These are phyloP conservation scores for Cadophora gregata DNA, from an alignment of 2,329 filamentous ascomycete species.

Conservation along the genomic window DNA sequence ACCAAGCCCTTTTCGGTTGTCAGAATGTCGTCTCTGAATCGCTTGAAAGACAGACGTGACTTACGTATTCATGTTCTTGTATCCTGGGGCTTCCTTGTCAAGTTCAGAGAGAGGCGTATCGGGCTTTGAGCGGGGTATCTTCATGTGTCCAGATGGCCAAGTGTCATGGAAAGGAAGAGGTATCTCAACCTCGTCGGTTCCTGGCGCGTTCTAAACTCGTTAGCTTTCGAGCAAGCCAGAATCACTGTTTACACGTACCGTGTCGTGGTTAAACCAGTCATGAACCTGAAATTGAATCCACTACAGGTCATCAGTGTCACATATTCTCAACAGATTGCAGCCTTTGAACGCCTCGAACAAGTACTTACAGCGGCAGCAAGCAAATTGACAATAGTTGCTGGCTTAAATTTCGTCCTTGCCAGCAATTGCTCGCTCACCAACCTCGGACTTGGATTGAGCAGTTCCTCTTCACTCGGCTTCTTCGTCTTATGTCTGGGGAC, in stretches of 20 bases:
- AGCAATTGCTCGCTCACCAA: slow-evolving; percentile 19
- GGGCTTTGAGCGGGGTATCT: slow-evolving; percentile 24
- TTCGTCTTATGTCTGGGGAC: slow-evolving; percentile 22
- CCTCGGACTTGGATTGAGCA: slow-evolving; percentile 18
- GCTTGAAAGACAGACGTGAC: background rate
- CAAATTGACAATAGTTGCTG: slow-evolving; percentile 27
- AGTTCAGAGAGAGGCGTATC: background rate
- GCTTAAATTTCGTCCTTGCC: slow-evolving; percentile 18
- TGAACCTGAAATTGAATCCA: slow-evolving; percentile 34
- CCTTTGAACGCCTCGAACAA: background rate
- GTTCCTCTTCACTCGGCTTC: slow-evolving; percentile 16
- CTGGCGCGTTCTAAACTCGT: slow-evolving; percentile 7
- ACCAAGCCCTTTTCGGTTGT: slow-evolving; percentile 18
- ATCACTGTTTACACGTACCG: background rate
- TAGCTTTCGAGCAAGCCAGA: slow-evolving; percentile 4
- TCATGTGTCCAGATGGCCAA: slow-evolving; percentile 29
- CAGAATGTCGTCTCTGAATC: background rate
- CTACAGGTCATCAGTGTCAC: slow-evolving; percentile 19
- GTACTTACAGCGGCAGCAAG: slow-evolving; percentile 29
- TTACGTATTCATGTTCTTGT: slow-evolving; percentile 29
- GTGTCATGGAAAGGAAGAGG: slow-evolving; percentile 19
- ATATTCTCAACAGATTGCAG: slow-evolving; percentile 22
- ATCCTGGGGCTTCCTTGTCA: slow-evolving; percentile 23
- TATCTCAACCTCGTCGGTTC: slow-evolving; percentile 25
- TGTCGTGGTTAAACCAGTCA: slow-evolving; percentile 29